A percentile compares a stretch with the other conserved stretches of the same genome.
Evolutionary conservation across 306 rosid genomes (phyloP).

Genomic region (Phaseolus lunatus): DNA sequence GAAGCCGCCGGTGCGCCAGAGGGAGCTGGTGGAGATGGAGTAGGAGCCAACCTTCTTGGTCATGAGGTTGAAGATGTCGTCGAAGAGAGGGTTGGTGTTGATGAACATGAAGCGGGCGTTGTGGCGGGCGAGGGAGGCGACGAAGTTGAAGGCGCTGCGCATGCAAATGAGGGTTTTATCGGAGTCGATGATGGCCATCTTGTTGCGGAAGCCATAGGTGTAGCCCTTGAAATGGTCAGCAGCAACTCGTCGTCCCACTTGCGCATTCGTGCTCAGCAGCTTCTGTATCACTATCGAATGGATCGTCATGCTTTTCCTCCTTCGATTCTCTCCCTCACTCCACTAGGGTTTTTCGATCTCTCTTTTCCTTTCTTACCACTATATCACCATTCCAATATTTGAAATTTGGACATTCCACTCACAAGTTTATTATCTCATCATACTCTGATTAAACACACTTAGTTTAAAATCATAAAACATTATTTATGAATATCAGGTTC

Average conservation of each 20-base stretch:
- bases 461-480: too few relatives aligned
- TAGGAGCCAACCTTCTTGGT: conserved; percentile 65
- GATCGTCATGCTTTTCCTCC: conserved; percentile 55
- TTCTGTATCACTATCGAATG: conserved; percentile 80
- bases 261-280: conserved; percentile 79
- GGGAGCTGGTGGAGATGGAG: conserved; percentile 53
- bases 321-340: neutral
- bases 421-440: too few relatives aligned
- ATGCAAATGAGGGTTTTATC: conserved; percentile 78
- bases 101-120: conserved; percentile 86
- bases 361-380: too few relatives aligned
- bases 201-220: conserved; percentile 76
- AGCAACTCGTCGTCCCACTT: conserved; percentile 66
- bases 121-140: conserved; percentile 66
- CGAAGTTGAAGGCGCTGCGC: conserved; percentile 77
- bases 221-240: conserved; percentile 75
- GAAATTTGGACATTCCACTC: too few relatives aligned
- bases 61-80: conserved; percentile 80
- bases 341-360: neutral
- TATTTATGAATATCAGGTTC: too few relatives aligned
- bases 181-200: conserved; percentile 74
- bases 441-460: too few relatives aligned
- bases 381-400: too few relatives aligned
- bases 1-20: conserved; percentile 85
- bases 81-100: conserved; percentile 80